phyloP scores from a whole-genome alignment of 768 basidiomycete genomes.

The Chlorophyllum brunneum region DNA sequence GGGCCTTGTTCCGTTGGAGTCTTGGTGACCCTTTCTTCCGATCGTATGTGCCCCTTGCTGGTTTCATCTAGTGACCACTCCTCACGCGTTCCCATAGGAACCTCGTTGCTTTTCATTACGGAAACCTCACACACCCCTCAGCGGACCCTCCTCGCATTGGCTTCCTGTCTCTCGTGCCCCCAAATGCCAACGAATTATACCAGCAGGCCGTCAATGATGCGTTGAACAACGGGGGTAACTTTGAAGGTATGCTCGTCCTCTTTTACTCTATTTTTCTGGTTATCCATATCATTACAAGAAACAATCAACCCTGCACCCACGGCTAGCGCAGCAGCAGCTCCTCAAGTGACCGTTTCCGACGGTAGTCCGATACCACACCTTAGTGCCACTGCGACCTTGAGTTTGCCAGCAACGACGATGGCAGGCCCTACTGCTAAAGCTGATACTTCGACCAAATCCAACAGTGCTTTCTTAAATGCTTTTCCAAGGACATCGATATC shows the following conservation, averaged over 20 bases:
- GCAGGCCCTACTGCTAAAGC: not conserved
- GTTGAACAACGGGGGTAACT: constrained; percentile 31
- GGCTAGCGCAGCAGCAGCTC: constrained; percentile 23
- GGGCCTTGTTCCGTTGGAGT: constrained; percentile 64
- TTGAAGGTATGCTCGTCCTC: constrained; percentile 26
- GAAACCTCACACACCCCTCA: constrained; percentile 64
- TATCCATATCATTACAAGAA: constrained; percentile 16
- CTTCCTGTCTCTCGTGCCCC: constrained; percentile 58
- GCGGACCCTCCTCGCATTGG: constrained; percentile 68
- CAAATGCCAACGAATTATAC: constrained; percentile 40
- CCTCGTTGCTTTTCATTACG: constrained; percentile 65
- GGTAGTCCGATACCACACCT: not conserved
- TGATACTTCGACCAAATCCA: not conserved
- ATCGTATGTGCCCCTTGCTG: constrained; percentile 43
- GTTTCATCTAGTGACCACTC: not conserved
- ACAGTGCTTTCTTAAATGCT: not conserved
- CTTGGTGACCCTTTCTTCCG: constrained; percentile 70
- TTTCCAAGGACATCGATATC: not conserved
- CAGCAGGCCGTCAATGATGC: constrained; percentile 34
- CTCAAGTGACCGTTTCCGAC: constrained; percentile 10
- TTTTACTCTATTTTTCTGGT: not conserved
- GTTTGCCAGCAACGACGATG: not conserved
- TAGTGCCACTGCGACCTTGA: not conserved
- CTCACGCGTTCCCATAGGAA: constrained; percentile 32
- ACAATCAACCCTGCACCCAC: constrained; percentile 34